Evolutionary conservation across 257 asterid genomes (phyloP).

Genomic region (Sherardia arvensis): DNA sequence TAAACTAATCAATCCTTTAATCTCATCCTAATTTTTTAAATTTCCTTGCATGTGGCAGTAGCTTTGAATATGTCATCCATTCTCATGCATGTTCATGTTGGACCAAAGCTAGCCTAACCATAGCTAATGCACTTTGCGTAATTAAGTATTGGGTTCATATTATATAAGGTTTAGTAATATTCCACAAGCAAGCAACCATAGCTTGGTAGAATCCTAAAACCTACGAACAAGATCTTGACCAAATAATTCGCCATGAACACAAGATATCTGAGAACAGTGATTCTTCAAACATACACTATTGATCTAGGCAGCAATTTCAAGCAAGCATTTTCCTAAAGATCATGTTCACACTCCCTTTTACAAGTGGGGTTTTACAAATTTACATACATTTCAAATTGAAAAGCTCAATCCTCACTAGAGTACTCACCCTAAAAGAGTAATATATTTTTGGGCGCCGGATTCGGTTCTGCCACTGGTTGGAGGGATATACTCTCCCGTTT

Average conservation of each 20-base stretch:
- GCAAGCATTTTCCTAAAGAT: neutral
- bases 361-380: no score
- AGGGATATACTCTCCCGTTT: no score
- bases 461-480: no score
- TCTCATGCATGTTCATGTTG: conserved; percentile 7
- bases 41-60: conserved; percentile 42
- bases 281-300: neutral
- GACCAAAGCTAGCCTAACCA: neutral
- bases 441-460: no score
- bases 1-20: conserved; percentile 30
- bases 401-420: no score
- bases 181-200: neutral
- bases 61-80: conserved; percentile 29
- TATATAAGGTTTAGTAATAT: neutral
- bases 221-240: neutral
- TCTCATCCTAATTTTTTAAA: conserved; percentile 3
- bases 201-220: neutral
- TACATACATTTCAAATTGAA: no score
- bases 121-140: neutral
- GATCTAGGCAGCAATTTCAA: neutral
- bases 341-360: no score
- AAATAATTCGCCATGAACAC: neutral
- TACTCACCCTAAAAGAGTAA: no score
- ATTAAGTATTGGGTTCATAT: neutral
- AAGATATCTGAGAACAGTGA: neutral